Conservation (phyloP, 1,139 yeast genomes). For the Candida mesenterica region DNA sequence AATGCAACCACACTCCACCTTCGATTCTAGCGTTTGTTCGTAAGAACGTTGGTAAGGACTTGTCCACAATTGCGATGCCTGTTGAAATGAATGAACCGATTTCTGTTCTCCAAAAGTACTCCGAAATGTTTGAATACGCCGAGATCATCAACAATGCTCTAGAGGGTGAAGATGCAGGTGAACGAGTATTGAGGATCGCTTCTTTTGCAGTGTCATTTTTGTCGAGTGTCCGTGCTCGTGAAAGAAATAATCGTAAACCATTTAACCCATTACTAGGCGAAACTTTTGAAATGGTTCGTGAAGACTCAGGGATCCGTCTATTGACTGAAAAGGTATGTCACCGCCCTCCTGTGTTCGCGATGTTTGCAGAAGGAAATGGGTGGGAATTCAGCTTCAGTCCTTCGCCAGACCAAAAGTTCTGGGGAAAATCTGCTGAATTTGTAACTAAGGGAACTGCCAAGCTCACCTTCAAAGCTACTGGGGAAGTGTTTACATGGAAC, state of each 20-base stretch:
- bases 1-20: conserved; percentile 70
- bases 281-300: conserved; percentile 80
- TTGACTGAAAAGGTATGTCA: conserved; percentile 80
- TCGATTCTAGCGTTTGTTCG: conserved; percentile 75
- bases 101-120: conserved; percentile 71
- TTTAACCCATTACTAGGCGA: conserved; percentile 91
- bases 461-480: conserved; percentile 55
- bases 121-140: conserved; percentile 79
- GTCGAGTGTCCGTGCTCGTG: conserved; percentile 69
- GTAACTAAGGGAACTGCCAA: conserved; percentile 68
- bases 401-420: conserved; percentile 83
- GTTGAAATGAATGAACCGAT: conserved; percentile 92
- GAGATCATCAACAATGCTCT: conserved; percentile 64
- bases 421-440: conserved; percentile 92
- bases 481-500: conserved; percentile 73
- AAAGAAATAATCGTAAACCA: conserved; percentile 80
- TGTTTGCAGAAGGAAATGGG: conserved; percentile 64
- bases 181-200: conserved; percentile 67
- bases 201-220: conserved; percentile 78
- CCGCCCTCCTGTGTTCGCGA: conserved; percentile 79
- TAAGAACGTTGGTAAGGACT: conserved; percentile 89
- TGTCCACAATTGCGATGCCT: conserved; percentile 88
- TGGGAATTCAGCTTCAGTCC: conserved; percentile 82
- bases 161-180: conserved; percentile 44
- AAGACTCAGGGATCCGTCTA: conserved; percentile 67